Evolutionary conservation across 768 basidiomycete species (phyloP), one percentile per base, ranked within the genome.

Genomic region (Terana coerulea): DNA sequence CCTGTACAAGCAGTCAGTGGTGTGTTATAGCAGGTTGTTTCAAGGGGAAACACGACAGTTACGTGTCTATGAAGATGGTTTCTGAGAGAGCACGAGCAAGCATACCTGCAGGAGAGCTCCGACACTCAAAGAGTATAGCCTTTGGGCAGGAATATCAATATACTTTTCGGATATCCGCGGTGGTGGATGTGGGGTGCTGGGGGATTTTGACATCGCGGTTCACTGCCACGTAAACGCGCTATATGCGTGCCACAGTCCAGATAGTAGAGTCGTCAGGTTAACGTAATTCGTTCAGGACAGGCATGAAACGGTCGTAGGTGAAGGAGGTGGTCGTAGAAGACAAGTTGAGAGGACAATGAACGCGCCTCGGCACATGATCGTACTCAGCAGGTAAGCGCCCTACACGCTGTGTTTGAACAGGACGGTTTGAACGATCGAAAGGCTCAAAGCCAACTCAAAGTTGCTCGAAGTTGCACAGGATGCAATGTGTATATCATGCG

Each of bases 41-140:
- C 12, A 39, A 14, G 42, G 3, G n/a, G 42, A 15, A 24, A 17
- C 42, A 25, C 29, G 14, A 44, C 19, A 44, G 9, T 19, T 40
- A 40, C 39, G 25, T 24, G 39, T 21, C 11, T 22, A 22, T 24
- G 39, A 40, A 21, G 19, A 7, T 14, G 5, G 12, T 10, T 9
- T 8, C 21, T 19, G 11, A 21, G 7, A n/a, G 15, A 40, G 39
- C 39, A 22, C 21, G 45, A 8, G 7, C 1, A 3, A 5, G 47
- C 76, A 49, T 56, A 88, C 91, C 77, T 94, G 91, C 29, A 88
- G 74, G 2, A 92, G 73, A 34, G 84, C 77, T 7, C 85, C 88
- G 22, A 92, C 68, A 54, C 90, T 87, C 37, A 91, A 73, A 56
- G 79, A 78, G 61, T 94, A 91, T 5, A 89, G 76, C 44, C 93